A percentile compares a stretch with the other conserved stretches of the same genome.
These are phyloP conservation scores for Corynascus novoguineensis DNA, from an alignment of 495 filamentous ascomycete species.

Conservation along the genomic window DNA sequence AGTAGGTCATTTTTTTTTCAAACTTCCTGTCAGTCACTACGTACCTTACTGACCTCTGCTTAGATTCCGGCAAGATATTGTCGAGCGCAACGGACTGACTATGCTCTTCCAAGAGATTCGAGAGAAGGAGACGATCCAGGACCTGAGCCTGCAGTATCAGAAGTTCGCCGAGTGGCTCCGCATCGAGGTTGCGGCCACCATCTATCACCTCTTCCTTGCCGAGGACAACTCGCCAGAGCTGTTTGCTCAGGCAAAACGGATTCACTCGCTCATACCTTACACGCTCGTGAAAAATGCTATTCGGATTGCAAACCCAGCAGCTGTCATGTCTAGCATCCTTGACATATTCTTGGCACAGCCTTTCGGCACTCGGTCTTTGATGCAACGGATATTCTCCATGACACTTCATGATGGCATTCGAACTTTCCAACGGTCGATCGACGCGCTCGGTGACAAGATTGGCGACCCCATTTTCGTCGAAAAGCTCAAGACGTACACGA, in stretches of 20 bases:
- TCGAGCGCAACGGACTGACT: constrained; percentile 72
- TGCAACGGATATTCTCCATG: constrained; percentile 89
- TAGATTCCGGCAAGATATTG: constrained; percentile 54
- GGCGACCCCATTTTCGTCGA: constrained; percentile 70
- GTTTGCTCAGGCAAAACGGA: constrained; percentile 87
- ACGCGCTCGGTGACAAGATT: constrained; percentile 66
- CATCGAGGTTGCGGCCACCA: constrained; percentile 92
- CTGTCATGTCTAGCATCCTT: constrained; percentile 87
- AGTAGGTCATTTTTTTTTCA: no score
- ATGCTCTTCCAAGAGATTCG: constrained; percentile 90
- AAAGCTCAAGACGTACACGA: constrained; percentile 73
- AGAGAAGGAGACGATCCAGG: constrained; percentile 75
- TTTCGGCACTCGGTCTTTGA: constrained; percentile 78
- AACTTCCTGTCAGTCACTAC: no score
- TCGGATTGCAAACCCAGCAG: constrained; percentile 89
- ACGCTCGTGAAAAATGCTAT: constrained; percentile 93
- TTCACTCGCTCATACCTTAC: constrained; percentile 91
- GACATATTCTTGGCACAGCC: constrained; percentile 95
- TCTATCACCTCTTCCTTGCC: constrained; percentile 95
- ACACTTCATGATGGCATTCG: constrained; percentile 86
- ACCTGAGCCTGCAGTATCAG: constrained; percentile 89
- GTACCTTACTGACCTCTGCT: neutral
- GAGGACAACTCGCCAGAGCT: constrained; percentile 96
- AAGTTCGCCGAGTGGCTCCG: constrained; percentile 98
- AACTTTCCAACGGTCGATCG: constrained; percentile 76